These are phyloP conservation scores for Xylaria intraflava DNA, from an alignment of 495 filamentous ascomycete species.

Conservation along the genomic window DNA sequence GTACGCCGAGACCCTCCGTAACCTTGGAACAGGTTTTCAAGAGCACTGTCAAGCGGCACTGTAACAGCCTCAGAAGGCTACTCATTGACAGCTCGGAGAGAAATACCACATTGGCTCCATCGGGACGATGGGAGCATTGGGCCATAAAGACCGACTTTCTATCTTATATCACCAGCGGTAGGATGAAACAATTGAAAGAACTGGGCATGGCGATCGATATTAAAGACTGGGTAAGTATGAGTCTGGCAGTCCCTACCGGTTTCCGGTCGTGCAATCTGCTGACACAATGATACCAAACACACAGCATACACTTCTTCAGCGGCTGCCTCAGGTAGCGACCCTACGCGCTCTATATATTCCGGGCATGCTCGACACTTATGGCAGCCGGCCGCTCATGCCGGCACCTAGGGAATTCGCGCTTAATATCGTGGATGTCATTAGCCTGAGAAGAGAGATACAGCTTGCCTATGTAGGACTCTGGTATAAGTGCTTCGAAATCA, in stretches of 20 bases:
- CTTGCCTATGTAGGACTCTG: conserved; percentile 78
- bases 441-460: conserved; percentile 76
- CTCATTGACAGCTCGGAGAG: conserved; percentile 67
- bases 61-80: conserved; percentile 65
- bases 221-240: conserved; percentile 72
- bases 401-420: conserved; percentile 67
- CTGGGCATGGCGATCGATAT: conserved; percentile 71
- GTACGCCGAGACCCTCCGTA: conserved; percentile 48
- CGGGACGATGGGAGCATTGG: conserved; percentile 63
- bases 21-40: conserved; percentile 69
- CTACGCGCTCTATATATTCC: conserved; percentile 76
- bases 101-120: conserved; percentile 18
- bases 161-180: conserved; percentile 69
- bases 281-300: conserved; percentile 3
- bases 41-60: conserved; percentile 65
- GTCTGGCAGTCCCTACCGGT: neutral
- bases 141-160: conserved; percentile 29
- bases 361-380: conserved; percentile 46
- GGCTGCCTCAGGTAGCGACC: conserved; percentile 67
- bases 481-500: conserved; percentile 81
- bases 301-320: conserved; percentile 83
- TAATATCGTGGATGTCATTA: conserved; percentile 79
- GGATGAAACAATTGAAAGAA: conserved; percentile 71
- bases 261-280: neutral
- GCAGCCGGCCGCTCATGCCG: conserved; percentile 42